Evolutionary conservation across 2,329 filamentous ascomycete genomes (phyloP).

Genomic region (Zopfia rhizophila): DNA sequence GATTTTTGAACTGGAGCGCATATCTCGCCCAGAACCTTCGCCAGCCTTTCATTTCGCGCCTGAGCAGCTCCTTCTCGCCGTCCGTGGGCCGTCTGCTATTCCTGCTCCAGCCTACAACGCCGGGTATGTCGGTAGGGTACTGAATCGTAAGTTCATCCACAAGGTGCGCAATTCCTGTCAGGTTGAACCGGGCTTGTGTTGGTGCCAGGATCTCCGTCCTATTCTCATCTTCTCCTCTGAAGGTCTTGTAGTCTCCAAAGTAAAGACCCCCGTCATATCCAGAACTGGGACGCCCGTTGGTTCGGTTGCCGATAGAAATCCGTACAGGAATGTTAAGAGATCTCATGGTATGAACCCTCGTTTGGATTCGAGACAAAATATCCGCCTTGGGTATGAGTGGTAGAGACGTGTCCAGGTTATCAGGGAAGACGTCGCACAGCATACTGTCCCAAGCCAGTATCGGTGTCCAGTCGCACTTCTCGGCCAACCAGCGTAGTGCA

Average conservation of each 20-base stretch:
- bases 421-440: constrained; percentile 51
- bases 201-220: constrained; percentile 40
- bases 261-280: constrained; percentile 46
- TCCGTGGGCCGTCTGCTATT: constrained; percentile 31
- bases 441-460: constrained; percentile 46
- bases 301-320: constrained; percentile 45
- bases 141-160: constrained; percentile 50
- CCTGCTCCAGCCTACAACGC: constrained; percentile 40
- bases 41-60: constrained; percentile 47
- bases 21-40: constrained; percentile 49
- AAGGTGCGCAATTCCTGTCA: constrained; percentile 44
- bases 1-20: constrained; percentile 45
- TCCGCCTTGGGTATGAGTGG: constrained; percentile 44
- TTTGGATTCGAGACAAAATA: constrained; percentile 41
- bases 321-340: constrained; percentile 45
- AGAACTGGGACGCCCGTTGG: constrained; percentile 34
- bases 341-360: constrained; percentile 41
- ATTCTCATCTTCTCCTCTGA: constrained; percentile 36
- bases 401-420: constrained; percentile 42
- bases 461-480: constrained; percentile 46
- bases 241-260: constrained; percentile 48
- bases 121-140: constrained; percentile 45
- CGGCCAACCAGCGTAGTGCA: constrained; percentile 43
- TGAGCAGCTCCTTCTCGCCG: constrained; percentile 39
- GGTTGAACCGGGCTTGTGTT: constrained; percentile 46